Conservation (phyloP, 768 basidiomycete genomes). For the Fomitopsis serialis region DNA sequence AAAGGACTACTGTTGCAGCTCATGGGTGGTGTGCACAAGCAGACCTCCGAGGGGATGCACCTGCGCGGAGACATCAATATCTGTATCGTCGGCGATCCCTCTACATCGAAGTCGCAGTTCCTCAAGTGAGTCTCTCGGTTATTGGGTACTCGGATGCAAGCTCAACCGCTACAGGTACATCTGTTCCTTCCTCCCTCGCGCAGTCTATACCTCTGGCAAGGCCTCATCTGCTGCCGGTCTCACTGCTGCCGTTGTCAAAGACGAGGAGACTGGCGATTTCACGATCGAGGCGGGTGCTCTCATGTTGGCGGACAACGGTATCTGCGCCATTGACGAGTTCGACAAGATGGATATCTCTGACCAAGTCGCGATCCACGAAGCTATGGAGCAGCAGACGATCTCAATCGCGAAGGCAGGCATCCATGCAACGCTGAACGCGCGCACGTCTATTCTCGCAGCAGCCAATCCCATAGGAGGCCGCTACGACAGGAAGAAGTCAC, state of each 20-base stretch:
- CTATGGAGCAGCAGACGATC: constrained; percentile 99
- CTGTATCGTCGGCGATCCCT: constrained; percentile 96
- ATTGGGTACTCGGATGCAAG: not conserved
- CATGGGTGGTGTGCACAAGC: constrained; percentile 98
- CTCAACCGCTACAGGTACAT: constrained; percentile 62
- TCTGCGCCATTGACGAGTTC: constrained; percentile 99
- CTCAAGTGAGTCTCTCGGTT: constrained; percentile 66
- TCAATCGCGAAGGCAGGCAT: constrained; percentile 99
- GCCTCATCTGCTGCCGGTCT: constrained; percentile 98
- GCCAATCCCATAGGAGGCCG: constrained; percentile 97
- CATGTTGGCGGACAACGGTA: constrained; percentile 99
- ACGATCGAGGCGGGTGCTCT: constrained; percentile 98
- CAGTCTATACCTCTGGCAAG: constrained; percentile 99
- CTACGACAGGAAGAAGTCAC: constrained; percentile 90
- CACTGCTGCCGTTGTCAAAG: constrained; percentile 96
- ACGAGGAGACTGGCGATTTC: constrained; percentile 98
- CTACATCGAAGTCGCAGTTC: constrained; percentile 98
- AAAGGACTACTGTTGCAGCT: constrained; percentile 94
- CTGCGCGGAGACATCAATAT: constrained; percentile 98
- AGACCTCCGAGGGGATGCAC: constrained; percentile 94
- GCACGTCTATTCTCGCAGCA: constrained; percentile 95
- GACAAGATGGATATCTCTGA: constrained; percentile 99
- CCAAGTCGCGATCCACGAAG: constrained; percentile 99
- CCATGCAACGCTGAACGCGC: constrained; percentile 95
- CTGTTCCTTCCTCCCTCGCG: constrained; percentile 95